Evolutionary conservation across 495 filamentous ascomycete species (phyloP).

Genomic region (Penicillium diatomitis): DNA sequence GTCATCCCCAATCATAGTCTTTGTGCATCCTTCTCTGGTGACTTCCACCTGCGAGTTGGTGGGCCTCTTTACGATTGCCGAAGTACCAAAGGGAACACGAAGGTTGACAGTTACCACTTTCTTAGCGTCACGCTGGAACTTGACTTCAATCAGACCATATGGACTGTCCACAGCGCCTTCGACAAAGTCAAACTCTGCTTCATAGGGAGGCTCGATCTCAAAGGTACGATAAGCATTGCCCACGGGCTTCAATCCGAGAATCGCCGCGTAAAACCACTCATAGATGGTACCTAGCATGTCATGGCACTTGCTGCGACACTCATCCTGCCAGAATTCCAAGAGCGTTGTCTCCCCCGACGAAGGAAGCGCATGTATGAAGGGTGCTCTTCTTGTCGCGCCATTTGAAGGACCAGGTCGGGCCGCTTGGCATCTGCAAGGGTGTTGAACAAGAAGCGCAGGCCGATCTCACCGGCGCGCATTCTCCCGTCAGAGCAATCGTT

Average conservation of each 20-base stretch:
- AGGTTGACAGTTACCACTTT: not conserved
- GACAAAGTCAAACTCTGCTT: slow-evolving; percentile 16
- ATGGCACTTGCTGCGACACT: slow-evolving; percentile 21
- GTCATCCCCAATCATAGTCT: not conserved
- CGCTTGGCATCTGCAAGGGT: slow-evolving; percentile 17
- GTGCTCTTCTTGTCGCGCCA: slow-evolving; percentile 23
- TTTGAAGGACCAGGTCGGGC: slow-evolving; percentile 18
- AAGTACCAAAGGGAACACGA: slow-evolving; percentile 10
- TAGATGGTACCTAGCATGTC: slow-evolving; percentile 27
- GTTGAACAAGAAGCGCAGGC: slow-evolving; percentile 18
- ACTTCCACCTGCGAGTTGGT: not conserved
- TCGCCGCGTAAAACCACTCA: slow-evolving; percentile 20
- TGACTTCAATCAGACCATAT: slow-evolving; percentile 15
- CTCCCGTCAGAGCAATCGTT: slow-evolving; percentile 12
- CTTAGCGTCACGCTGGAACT: slow-evolving; percentile 8
- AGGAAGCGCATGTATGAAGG: slow-evolving; percentile 24
- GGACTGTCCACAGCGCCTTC: slow-evolving; percentile 19
- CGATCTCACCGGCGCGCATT: slow-evolving; percentile 21
- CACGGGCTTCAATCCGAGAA: slow-evolving; percentile 17
- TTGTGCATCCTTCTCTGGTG: not conserved
- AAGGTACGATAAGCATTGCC: slow-evolving; percentile 15
- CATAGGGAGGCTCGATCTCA: slow-evolving; percentile 13
- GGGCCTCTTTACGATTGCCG: slow-evolving; percentile 2
- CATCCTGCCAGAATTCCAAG: slow-evolving; percentile 23
- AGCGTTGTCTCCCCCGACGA: slow-evolving; percentile 19